These are phyloP conservation scores for Globisporangium acanthophoron DNA, from an alignment of 352 stramenopile genomes.

Conservation along the genomic window DNA sequence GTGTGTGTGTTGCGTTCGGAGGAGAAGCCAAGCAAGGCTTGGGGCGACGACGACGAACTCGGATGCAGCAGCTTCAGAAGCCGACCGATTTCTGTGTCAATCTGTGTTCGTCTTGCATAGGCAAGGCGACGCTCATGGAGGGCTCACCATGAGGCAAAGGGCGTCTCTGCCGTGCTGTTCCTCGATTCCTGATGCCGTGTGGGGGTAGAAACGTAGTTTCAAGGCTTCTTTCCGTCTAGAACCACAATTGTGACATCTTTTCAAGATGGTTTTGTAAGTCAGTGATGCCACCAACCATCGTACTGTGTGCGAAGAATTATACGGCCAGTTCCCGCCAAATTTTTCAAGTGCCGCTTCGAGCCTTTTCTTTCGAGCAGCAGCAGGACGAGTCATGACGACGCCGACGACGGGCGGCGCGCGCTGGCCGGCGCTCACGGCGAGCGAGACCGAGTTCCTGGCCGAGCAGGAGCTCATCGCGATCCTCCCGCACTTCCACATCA, in stretches of 20 bases:
- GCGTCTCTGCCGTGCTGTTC: no score
- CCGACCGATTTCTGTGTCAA: not conserved
- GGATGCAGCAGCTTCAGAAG: not conserved
- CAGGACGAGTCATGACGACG: not conserved
- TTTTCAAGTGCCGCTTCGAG: not conserved
- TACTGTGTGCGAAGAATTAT: constrained; percentile 1
- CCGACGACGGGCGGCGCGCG: constrained; percentile 6
- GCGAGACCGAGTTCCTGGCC: constrained; percentile 81
- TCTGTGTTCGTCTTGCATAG: not conserved
- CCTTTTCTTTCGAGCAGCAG: no score
- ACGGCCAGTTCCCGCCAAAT: not conserved
- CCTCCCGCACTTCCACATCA: constrained; percentile 81
- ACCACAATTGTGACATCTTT: no score
- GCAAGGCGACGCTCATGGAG: not conserved
- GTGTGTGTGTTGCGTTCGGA: not conserved
- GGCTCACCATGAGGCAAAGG: no score
- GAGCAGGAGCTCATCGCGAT: constrained; percentile 86
- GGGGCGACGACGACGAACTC: not conserved
- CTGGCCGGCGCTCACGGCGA: constrained; percentile 32
- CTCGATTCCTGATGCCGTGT: no score
- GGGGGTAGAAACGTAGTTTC: no score
- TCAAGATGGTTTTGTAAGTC: no score
- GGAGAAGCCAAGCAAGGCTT: not conserved
- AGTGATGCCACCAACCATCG: no score
- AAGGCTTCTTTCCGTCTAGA: no score